Base-by-base conservation (phyloP, 2,329 filamentous ascomycete species). In the Xylariaceae sp. region DNA sequence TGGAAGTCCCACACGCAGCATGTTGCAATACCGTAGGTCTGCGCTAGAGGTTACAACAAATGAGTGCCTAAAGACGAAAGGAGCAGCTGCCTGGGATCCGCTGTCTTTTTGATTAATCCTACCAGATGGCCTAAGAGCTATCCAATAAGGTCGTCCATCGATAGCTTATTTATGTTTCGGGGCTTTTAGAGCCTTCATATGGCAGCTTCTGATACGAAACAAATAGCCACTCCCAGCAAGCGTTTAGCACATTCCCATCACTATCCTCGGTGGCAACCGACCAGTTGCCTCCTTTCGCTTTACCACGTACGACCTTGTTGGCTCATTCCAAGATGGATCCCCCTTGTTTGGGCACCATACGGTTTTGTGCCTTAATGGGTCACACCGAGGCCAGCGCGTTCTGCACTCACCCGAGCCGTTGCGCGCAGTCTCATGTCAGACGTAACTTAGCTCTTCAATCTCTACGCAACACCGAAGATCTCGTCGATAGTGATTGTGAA, bases 401-500 rank as follows among this genome's bases (percentile, higher is more conserved):
- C 57, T 60, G 55, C 55, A 47, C 36, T 20, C 24, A 26, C 24
- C 58, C 58, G 52, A 24, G 35, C 16, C 10, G 35, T 18, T 15
- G 20, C 18, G 41, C 30, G 21, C 40, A 43, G 30, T 21, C 39
- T 20, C 13, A 46, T 52, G 42, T 50, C 33, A 37, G 40, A 50
- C 24, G 20, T 41, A 35, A 42, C 41, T 39, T 46, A 40, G 30
- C 24, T 15, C 20, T 18, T 7, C 35, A 24, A 20, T 27, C 40
- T 33, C 52, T 61, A 67, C 6, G 67, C 69, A 24, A 66, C 67
- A 49, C 65, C 67, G 26, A 44, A 59, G 26, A 70, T 50, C 50
- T 63, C 62, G 49, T 64, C 58, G 21, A 67, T 67, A 15, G 45
- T 62, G 54, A 71, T 66, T 11, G 61, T 66, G 44, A 71, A 71